These are phyloP conservation scores for Corylus heterophylla DNA, from an alignment of 306 rosid genomes.

Conservation along the genomic window DNA sequence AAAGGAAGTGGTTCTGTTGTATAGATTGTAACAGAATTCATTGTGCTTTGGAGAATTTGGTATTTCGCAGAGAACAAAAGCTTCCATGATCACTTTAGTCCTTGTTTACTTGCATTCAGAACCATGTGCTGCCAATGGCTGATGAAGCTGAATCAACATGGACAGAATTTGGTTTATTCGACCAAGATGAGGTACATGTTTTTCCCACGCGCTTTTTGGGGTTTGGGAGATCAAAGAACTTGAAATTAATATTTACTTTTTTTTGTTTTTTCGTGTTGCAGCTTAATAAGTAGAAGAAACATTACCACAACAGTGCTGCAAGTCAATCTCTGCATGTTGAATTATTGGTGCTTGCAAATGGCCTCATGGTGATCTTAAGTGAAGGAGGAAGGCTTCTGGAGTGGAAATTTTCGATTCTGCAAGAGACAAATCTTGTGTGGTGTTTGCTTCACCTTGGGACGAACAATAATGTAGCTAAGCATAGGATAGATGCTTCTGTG, in stretches of 20 bases:
- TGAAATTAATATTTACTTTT: not conserved
- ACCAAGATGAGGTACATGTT: conserved; percentile 46
- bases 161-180: conserved; percentile 68
- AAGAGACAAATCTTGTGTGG: too few relatives aligned
- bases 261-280: not conserved
- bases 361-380: too few relatives aligned
- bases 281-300: conserved; percentile 54
- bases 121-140: conserved; percentile 71
- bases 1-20: conserved; percentile 68
- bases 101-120: conserved; percentile 49
- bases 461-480: too few relatives aligned
- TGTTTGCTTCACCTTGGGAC: too few relatives aligned
- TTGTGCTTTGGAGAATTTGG: too few relatives aligned
- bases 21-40: too few relatives aligned
- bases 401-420: too few relatives aligned
- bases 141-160: conserved; percentile 66
- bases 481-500: too few relatives aligned
- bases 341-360: too few relatives aligned
- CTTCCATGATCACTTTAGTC: not conserved
- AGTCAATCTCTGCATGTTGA: too few relatives aligned
- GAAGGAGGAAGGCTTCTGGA: too few relatives aligned
- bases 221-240: not conserved
- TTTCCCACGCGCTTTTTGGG: not conserved
- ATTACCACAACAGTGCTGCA: conserved; percentile 32
- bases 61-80: too few relatives aligned